Base-by-base conservation (phyloP, 768 basidiomycete genomes). In the Collybiopsis luxurians region DNA sequence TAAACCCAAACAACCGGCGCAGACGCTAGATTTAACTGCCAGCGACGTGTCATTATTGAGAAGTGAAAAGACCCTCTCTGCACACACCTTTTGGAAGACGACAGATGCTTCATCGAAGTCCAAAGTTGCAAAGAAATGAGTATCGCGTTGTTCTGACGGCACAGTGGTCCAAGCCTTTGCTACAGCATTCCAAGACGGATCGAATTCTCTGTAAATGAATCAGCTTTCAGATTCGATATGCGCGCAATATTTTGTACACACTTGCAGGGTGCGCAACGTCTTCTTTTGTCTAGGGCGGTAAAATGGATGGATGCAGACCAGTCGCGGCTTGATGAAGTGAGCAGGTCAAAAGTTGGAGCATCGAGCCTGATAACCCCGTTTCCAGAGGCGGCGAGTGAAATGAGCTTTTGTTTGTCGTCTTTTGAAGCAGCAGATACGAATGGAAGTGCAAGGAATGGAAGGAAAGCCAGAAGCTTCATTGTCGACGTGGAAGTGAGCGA, bases 251-350 rank as follows among this genome's bases (percentile, higher is more conserved):
- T 11, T 3, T 26, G 21, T 1, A 80, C 91, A 72, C 63, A 92
- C 95, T 78, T 89, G 89, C 97, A 99, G 45, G 95, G 96, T n/a
- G 69, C 70, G 70, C 97, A 99, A 70, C 86, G 89, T 66, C 92
- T 85, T 60, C 86, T 80, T 10, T 82, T 74, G 63, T 86, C 87
- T 59, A 97, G 71, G 0, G 97, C 97, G 1, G 97, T 99, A 69
- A 98, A 81, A 12, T 94, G 86, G 53, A 99, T 77, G 3, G 87
- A 78, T n/a, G 87, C 85, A 1, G 90, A 89, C 88, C 95, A 99
- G 61, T 87, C 85, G 59, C 97, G 86, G 59, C 85, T 79, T 9
- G 87, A 80, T 4, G 81, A 71, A 2, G 86, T 87, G 62, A 98
- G 73, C 55, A 95, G 76, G 66, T 95, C 90, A 71, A 86, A 99